phyloP scores from a whole-genome alignment of 257 asterid species.

The Mitragyna speciosa region DNA sequence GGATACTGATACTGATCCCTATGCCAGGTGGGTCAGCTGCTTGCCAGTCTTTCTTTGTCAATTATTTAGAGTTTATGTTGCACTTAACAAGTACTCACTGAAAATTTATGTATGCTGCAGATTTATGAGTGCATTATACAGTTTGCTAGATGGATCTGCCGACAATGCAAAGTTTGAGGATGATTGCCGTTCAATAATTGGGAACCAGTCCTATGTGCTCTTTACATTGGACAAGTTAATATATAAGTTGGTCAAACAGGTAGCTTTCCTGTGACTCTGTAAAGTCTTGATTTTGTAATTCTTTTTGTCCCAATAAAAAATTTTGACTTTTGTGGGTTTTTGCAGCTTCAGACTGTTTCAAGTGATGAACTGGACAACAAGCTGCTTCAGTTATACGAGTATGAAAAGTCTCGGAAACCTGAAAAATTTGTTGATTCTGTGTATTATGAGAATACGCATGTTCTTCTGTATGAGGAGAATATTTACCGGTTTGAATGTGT shows the following conservation, averaged over 20 bases:
- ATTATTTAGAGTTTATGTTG: background rate
- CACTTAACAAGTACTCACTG: background rate
- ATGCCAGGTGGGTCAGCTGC: conserved; percentile 36
- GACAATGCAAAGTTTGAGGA: conserved; percentile 93
- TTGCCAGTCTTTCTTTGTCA: background rate
- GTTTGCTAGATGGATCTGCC: conserved; percentile 91
- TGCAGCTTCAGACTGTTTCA: conserved; percentile 50
- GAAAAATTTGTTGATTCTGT: conserved; percentile 43
- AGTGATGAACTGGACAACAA: conserved; percentile 51
- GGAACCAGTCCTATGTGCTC: conserved; percentile 85
- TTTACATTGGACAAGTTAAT: conserved; percentile 94
- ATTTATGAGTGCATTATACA: conserved; percentile 75
- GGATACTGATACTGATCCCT: conserved; percentile 42
- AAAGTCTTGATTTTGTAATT: background rate
- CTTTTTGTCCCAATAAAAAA: background rate
- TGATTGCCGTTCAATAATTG: conserved; percentile 89
- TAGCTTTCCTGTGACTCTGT: conserved; percentile 5
- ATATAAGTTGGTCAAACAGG: conserved; percentile 94
- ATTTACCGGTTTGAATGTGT: conserved; percentile 59
- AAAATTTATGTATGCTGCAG: conserved; percentile 37
- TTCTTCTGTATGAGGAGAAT: conserved; percentile 44
- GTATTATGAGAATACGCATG: conserved; percentile 48
- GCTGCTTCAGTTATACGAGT: conserved; percentile 45
- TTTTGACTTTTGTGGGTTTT: conserved; percentile 9
- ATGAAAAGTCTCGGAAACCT: conserved; percentile 44